Conservation (phyloP, 352 stramenopile species). For the Blastocystis sp. region DNA sequence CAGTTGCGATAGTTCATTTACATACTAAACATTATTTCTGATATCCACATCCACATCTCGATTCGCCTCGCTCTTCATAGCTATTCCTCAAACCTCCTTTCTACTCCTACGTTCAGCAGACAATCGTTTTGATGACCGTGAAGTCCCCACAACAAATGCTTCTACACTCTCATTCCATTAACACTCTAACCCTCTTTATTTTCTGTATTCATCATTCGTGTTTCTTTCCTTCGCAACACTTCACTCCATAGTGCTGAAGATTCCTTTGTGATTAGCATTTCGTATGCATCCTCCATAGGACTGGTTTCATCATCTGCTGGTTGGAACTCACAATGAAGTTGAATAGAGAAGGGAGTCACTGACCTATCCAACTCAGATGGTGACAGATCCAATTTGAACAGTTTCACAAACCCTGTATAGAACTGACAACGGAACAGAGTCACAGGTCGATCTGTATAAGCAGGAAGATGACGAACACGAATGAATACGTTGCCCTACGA, state of each 20-base stretch:
- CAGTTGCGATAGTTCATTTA: slow-evolving; percentile 21
- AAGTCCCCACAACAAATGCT: slow-evolving; percentile 35
- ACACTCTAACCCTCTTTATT: not conserved
- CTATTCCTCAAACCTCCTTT: not conserved
- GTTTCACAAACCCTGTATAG: slow-evolving; percentile 49
- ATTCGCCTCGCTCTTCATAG: not conserved
- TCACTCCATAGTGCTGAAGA: slow-evolving; percentile 44
- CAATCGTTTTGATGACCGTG: not conserved
- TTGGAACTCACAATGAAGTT: not conserved
- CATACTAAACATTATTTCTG: not conserved
- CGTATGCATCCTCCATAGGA: not conserved
- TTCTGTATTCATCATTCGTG: not conserved
- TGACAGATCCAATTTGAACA: not conserved
- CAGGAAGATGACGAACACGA: not conserved
- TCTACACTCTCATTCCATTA: not conserved
- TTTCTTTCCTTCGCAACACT: slow-evolving; percentile 31
- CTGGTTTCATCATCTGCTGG: not conserved
- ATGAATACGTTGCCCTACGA: slow-evolving; percentile 5
- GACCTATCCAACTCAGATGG: not conserved
- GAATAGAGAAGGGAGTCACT: not conserved
- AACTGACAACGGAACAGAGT: slow-evolving; percentile 32
- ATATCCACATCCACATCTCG: not conserved
- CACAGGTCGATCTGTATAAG: not conserved
- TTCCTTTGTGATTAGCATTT: not conserved
- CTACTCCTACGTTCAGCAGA: not conserved